These are phyloP conservation scores for Rhizopus sp. DNA, from an alignment of 371 early-diverging fungal genomes.

Conservation along the genomic window DNA sequence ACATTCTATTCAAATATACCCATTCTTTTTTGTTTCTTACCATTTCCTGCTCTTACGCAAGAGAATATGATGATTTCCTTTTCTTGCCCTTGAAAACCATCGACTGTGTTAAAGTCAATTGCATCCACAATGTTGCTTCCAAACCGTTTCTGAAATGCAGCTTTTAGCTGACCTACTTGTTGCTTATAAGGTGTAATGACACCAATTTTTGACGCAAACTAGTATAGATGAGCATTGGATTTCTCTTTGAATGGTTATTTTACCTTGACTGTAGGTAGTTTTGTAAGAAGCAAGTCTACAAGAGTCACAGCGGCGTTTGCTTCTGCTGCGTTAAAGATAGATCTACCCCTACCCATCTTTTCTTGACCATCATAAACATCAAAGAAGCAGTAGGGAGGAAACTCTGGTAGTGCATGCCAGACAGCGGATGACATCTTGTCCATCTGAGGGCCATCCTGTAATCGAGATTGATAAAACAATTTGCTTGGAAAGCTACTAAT, in stretches of 20 bases:
- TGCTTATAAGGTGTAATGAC: slow-evolving; percentile 94
- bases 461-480: slow-evolving; percentile 78
- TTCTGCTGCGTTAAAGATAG: slow-evolving; percentile 84
- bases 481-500: slow-evolving; percentile 85
- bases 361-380: slow-evolving; percentile 77
- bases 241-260: background rate
- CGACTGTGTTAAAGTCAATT: slow-evolving; percentile 94
- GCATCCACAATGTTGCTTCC: slow-evolving; percentile 65
- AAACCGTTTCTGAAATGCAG: slow-evolving; percentile 63
- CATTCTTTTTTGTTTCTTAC: slow-evolving; percentile 25
- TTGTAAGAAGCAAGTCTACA: slow-evolving; percentile 59
- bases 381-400: slow-evolving; percentile 81
- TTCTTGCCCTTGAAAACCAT: slow-evolving; percentile 99
- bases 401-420: slow-evolving; percentile 75
- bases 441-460: slow-evolving; percentile 82
- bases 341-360: slow-evolving; percentile 63
- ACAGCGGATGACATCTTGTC: slow-evolving; percentile 55
- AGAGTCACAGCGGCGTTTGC: slow-evolving; percentile 75
- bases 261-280: slow-evolving; percentile 63
- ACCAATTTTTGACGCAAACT: slow-evolving; percentile 80
- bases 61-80: slow-evolving; percentile 96
- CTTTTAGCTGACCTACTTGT: slow-evolving; percentile 76
- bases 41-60: slow-evolving; percentile 83
- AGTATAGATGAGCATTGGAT: background rate
- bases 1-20: background rate